Base-by-base conservation (phyloP, 176 grass and related monocot species). In the Pharus latifolius region DNA sequence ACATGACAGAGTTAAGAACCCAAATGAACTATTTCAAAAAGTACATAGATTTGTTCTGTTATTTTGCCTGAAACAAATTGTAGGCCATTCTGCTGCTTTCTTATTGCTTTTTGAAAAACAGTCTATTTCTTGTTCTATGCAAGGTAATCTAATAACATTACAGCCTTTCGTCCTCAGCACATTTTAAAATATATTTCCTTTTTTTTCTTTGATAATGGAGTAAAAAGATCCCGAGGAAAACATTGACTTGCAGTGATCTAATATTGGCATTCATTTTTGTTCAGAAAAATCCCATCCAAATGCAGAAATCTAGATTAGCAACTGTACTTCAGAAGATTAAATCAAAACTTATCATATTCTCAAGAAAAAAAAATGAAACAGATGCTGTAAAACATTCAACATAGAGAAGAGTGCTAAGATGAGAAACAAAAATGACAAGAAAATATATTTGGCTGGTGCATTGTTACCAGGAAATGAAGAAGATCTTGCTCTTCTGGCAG, bases 401-500 rank as follows among this genome's bases (percentile, higher is more conserved):
- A 79, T 45, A 16, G 11, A 79, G 37, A 4, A 79, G 37, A 4
- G 7, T 17, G 38, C 7, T 60, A 25, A 23, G n/a, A 37, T 7
- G 23, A 56, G 24, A 3, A 37, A 0, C 10, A 44, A 59, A 49
- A 65, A 12, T 17, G 29, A 59, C 7, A 31, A 31, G 53, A 55
- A 43, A 75, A 26, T 35, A 5, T 46, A 55, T 32, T 56, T n/a
- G 56, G 30, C 8, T 25, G 31, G 23, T 50, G 27, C 51, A 34
- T 0, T 74, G 10, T 63, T 88, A 96, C 89, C 89, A 96, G 49
- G 93, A 75, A 49, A 96, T 87, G 80, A 96, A 92, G 83, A 96
- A 96, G 65, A 96, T 96, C 80, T 96, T 96, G 89, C 93, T 96
- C 80, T 96, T 96, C 65, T 87, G 89, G 80, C 93, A 96, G 28